These are phyloP conservation scores for Clavaria fumosa DNA, from an alignment of 768 basidiomycete species.

Conservation along the genomic window DNA sequence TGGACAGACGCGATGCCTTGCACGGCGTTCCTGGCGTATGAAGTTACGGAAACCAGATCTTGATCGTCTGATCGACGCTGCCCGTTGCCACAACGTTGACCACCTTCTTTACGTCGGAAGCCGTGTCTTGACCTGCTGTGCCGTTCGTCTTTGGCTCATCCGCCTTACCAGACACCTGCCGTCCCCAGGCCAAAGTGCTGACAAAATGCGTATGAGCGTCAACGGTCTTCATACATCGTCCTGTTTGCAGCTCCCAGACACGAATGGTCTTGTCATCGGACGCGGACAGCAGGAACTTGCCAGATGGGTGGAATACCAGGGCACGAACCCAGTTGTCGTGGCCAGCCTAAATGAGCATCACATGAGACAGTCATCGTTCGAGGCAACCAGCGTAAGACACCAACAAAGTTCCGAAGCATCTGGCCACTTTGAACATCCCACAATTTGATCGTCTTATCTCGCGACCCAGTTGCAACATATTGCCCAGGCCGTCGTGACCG, in stretches of 20 bases:
- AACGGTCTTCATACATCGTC: conserved; percentile 73
- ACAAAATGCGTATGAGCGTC: conserved; percentile 83
- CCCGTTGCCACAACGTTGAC: conserved; percentile 58
- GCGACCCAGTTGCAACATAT: conserved; percentile 68
- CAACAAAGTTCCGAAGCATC: conserved; percentile 58
- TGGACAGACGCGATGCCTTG: no score
- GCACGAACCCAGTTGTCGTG: conserved; percentile 89
- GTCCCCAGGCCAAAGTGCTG: conserved; percentile 68
- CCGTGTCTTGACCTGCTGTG: conserved; percentile 11
- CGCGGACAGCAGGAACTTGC: conserved; percentile 80
- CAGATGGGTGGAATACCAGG: conserved; percentile 78
- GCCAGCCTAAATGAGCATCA: conserved; percentile 33
- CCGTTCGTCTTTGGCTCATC: conserved; percentile 23
- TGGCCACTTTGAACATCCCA: conserved; percentile 84
- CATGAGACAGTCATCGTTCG: conserved; percentile 8
- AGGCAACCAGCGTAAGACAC: conserved; percentile 11
- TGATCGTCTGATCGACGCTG: conserved; percentile 51
- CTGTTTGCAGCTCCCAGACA: conserved; percentile 78
- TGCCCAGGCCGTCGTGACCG: conserved; percentile 32
- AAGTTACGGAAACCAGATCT: conserved; percentile 51
- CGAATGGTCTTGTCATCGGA: conserved; percentile 87
- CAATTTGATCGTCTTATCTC: conserved; percentile 84
- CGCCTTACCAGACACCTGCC: conserved; percentile 31
- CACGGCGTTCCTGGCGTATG: no score
- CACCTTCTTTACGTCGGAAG: conserved; percentile 37